Percentiles rank a stretch among this genome's conserved stretches.
Evolutionary conservation across 139 green algal genomes (phyloP).

Genomic region (Dunaliella sp.): DNA sequence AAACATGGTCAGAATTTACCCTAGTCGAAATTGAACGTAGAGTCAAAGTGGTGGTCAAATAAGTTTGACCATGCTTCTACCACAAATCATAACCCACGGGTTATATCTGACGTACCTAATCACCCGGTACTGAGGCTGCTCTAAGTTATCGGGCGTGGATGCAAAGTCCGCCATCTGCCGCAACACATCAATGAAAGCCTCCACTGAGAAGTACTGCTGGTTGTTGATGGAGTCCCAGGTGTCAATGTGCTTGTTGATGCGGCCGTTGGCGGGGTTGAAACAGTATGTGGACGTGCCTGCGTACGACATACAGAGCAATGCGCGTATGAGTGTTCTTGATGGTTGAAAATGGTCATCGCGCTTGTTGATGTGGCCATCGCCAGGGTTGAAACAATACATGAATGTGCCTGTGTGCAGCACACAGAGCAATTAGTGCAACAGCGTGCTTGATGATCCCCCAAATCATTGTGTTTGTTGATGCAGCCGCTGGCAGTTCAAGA

Average conservation of each 20-base stretch:
- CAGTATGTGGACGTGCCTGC: constrained; percentile 49
- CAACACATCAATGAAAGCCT: constrained; percentile 45
- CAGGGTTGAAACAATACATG: constrained; percentile 52
- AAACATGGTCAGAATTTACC: too few species aligned
- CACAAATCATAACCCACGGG: too few species aligned
- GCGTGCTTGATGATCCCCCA: too few species aligned
- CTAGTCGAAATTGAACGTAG: too few species aligned
- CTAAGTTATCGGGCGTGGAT: constrained; percentile 19
- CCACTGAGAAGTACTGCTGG: constrained; percentile 46
- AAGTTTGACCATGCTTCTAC: too few species aligned
- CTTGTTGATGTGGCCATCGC: constrained; percentile 39
- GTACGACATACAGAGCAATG: too few species aligned
- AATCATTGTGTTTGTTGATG: constrained; percentile 54
- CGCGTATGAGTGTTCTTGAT: too few species aligned
- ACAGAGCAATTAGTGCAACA: too few species aligned
- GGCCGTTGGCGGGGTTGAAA: constrained; percentile 46
- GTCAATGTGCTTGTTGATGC: constrained; percentile 54
- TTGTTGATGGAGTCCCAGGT: constrained; percentile 54
- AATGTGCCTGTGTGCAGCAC: constrained; percentile 45
- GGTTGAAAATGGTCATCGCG: too few species aligned
- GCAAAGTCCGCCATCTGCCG: constrained; percentile 22
- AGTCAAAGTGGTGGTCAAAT: too few species aligned
- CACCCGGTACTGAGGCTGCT: constrained; percentile 40
- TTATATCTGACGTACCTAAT: too few species aligned
- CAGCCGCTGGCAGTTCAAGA: constrained; percentile 33